These are phyloP conservation scores for Penicillium canariense DNA, from an alignment of 495 filamentous ascomycete genomes.

Conservation along the genomic window DNA sequence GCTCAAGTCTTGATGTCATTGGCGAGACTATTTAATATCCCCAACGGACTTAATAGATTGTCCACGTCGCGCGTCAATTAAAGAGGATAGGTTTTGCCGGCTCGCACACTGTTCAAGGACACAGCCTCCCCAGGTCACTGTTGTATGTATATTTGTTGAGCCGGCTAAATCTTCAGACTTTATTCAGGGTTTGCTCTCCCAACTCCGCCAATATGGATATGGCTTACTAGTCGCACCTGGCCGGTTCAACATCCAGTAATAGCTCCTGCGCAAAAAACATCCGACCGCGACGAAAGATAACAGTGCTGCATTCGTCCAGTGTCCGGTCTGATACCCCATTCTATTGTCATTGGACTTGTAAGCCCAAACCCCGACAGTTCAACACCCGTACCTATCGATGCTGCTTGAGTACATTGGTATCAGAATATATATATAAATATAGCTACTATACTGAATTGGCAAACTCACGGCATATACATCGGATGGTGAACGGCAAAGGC, in stretches of 20 bases:
- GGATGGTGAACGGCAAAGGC: conserved; percentile 60
- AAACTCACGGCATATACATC: conserved; percentile 49
- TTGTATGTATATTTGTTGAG: neutral
- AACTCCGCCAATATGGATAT: neutral
- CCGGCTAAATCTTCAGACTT: too few relatives aligned
- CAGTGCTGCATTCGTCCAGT: conserved; percentile 53
- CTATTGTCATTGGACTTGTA: conserved; percentile 61
- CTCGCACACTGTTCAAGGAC: neutral
- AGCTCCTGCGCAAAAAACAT: conserved; percentile 34
- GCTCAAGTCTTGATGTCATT: conserved; percentile 3
- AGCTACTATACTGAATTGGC: neutral
- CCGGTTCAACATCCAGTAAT: conserved; percentile 29
- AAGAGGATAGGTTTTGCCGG: neutral
- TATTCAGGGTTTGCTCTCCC: too few relatives aligned
- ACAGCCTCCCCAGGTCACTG: neutral
- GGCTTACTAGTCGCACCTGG: neutral
- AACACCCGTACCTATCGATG: conserved; percentile 68
- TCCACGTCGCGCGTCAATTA: neutral
- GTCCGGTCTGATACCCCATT: conserved; percentile 65
- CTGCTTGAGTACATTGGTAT: conserved; percentile 3
- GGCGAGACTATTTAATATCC: neutral
- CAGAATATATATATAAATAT: neutral
- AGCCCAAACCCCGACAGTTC: conserved; percentile 71
- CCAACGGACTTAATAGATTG: neutral
- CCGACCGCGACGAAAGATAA: conserved; percentile 37